phyloP scores from a whole-genome alignment of 768 basidiomycete genomes.

The Mycena venus region DNA sequence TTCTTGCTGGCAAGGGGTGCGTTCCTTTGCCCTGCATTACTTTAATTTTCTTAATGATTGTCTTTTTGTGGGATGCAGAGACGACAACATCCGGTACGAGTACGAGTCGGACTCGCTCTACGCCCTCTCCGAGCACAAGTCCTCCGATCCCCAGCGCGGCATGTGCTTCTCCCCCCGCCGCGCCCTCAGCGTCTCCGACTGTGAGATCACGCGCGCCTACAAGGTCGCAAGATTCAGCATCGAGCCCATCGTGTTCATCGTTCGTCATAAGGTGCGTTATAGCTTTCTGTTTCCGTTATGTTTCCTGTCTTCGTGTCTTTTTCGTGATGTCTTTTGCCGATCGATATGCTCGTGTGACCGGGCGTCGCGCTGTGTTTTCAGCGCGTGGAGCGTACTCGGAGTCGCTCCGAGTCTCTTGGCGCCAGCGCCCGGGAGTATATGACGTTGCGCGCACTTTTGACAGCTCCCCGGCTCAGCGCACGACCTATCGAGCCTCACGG shows the following conservation, averaged over 20 bases:
- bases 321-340: no score
- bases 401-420: no score
- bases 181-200: slow-evolving; percentile 88
- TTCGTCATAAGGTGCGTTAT: slow-evolving; percentile 84
- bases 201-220: slow-evolving; percentile 96
- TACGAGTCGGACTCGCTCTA: slow-evolving; percentile 89
- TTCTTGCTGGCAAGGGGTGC: slow-evolving; percentile 50
- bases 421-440: no score
- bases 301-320: slow-evolving; percentile 72
- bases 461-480: no score
- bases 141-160: slow-evolving; percentile 93
- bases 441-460: no score
- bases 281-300: slow-evolving; percentile 89
- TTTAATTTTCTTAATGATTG: not conserved
- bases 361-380: no score
- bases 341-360: no score
- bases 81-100: slow-evolving; percentile 98
- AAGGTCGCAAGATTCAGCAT: slow-evolving; percentile 82
- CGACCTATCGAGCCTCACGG: no score
- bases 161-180: slow-evolving; percentile 97
- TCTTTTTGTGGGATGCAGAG: slow-evolving; percentile 60
- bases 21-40: not conserved
- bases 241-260: slow-evolving; percentile 95
- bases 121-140: slow-evolving; percentile 87
- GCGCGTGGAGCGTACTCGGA: no score